A percentile compares a stretch with the other conserved stretches of the same genome.
Conservation (phyloP, 2,329 filamentous ascomycete genomes). For the Fusarium poae region DNA sequence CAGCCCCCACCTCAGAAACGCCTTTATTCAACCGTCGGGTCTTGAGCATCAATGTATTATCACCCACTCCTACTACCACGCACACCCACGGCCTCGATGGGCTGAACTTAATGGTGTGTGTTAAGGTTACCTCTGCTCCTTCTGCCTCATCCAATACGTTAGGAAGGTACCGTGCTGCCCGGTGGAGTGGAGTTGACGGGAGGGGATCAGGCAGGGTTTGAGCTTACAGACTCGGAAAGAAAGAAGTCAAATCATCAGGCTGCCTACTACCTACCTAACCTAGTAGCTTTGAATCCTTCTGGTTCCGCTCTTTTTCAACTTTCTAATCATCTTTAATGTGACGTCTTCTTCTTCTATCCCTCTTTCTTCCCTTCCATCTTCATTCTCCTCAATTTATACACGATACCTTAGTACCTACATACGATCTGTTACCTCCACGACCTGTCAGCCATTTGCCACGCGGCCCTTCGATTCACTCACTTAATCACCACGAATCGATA, state of each 20-base stretch:
- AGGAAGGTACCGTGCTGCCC: slow-evolving; percentile 10
- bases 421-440: not conserved
- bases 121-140: slow-evolving; percentile 28
- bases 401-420: too few relatives aligned
- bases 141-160: slow-evolving; percentile 3
- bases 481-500: not conserved
- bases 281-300: slow-evolving; percentile 6
- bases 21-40: not conserved
- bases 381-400: not conserved
- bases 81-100: slow-evolving; percentile 6
- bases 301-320: slow-evolving; percentile 8
- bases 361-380: not conserved
- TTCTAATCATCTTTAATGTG: slow-evolving; percentile 16
- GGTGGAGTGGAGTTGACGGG: slow-evolving; percentile 6
- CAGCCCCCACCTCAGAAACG: slow-evolving; percentile 24
- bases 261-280: not conserved
- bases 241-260: slow-evolving; percentile 9
- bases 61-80: not conserved
- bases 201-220: slow-evolving; percentile 14
- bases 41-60: too few relatives aligned
- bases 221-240: slow-evolving; percentile 2
- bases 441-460: slow-evolving; percentile 9
- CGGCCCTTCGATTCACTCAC: not conserved
- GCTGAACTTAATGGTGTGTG: slow-evolving; percentile 6
- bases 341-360: slow-evolving; percentile 10